Conservation (phyloP, 257 asterid genomes). For the Verbena officinalis region DNA sequence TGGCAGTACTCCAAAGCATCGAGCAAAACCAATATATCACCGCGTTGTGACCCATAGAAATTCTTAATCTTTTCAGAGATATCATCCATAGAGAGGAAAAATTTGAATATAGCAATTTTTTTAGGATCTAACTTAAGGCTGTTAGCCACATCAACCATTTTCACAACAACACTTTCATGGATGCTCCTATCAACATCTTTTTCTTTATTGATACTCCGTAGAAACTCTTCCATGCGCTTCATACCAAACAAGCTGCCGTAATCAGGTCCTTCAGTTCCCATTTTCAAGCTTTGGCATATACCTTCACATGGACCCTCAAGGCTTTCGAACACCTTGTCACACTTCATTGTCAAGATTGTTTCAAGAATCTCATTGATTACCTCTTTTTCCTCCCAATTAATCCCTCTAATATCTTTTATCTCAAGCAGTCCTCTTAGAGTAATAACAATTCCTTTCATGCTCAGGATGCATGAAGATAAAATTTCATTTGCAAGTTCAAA, state of each 20-base stretch:
- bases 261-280: slow-evolving; percentile 66
- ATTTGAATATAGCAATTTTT: slow-evolving; percentile 46
- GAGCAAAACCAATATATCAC: slow-evolving; percentile 74
- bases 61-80: slow-evolving; percentile 49
- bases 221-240: slow-evolving; percentile 82
- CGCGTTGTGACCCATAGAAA: slow-evolving; percentile 59
- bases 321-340: slow-evolving; percentile 74
- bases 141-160: slow-evolving; percentile 64
- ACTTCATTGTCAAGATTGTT: slow-evolving; percentile 68
- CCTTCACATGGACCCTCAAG: slow-evolving; percentile 67
- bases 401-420: slow-evolving; percentile 50
- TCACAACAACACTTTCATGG: slow-evolving; percentile 62
- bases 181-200: slow-evolving; percentile 58
- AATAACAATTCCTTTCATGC: slow-evolving; percentile 56
- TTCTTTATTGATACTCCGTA: slow-evolving; percentile 44
- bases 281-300: slow-evolving; percentile 60
- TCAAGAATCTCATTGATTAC: slow-evolving; percentile 62
- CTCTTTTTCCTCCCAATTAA: slow-evolving; percentile 51
- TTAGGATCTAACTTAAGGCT: slow-evolving; percentile 65
- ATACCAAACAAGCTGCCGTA: slow-evolving; percentile 61
- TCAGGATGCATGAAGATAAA: slow-evolving; percentile 81
- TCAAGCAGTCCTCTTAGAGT: slow-evolving; percentile 67
- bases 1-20: slow-evolving; percentile 72
- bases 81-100: slow-evolving; percentile 64
- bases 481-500: slow-evolving; percentile 54